Evolutionary conservation across 345 rosid genomes (phyloP).

Genomic region (Melaleuca quinquenervia): DNA sequence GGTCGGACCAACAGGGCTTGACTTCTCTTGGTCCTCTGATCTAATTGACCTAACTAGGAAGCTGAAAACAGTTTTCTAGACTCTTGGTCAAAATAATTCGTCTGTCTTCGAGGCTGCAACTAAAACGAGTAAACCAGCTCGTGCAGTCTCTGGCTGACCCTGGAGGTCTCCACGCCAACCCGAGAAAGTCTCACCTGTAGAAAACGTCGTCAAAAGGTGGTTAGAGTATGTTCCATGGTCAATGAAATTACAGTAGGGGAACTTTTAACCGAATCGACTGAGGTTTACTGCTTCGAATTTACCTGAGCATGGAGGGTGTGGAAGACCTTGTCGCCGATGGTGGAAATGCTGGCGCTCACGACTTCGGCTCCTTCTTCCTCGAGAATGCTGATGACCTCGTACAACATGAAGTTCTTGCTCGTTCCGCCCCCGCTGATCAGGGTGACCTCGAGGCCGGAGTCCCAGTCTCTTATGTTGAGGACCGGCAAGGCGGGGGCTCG

Average conservation of each 20-base stretch:
- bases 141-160: conserved; percentile 5
- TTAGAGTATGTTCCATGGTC: not conserved
- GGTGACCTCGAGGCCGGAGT: conserved; percentile 7
- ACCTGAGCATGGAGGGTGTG: conserved; percentile 12
- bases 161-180: conserved; percentile 10
- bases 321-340: conserved; percentile 3
- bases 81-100: not conserved
- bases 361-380: conserved; percentile 24
- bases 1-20: not conserved
- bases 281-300: not conserved
- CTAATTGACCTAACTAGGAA: not conserved
- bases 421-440: conserved; percentile 3
- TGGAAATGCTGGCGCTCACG: not conserved
- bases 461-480: conserved; percentile 3
- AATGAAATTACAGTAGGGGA: not conserved
- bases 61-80: not conserved
- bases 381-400: conserved; percentile 9
- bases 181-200: conserved; percentile 8
- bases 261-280: not conserved
- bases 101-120: not conserved
- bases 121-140: conserved; percentile 4
- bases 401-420: conserved; percentile 4
- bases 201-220: not conserved
- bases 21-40: not conserved
- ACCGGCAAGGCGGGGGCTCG: not conserved